A percentile compares a stretch with the other conserved stretches of the same genome.
Conservation (phyloP, 179 eudicot genomes). For the Heliamphora pulchella region DNA sequence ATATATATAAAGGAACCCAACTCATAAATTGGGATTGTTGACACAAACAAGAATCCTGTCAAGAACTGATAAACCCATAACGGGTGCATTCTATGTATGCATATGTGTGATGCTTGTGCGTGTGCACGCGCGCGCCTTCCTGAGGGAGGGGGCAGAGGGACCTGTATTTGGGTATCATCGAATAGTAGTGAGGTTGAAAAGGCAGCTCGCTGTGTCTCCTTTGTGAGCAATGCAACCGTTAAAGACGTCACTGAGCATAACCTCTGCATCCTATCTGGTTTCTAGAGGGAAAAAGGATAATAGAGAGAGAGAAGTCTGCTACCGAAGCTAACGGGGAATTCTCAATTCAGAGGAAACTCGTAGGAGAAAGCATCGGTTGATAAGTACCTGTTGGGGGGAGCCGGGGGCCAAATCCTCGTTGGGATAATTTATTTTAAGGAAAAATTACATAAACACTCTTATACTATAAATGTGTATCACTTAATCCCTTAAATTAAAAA, state of each 20-base stretch:
- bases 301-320: neutral
- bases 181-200: constrained; percentile 78
- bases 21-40: no score
- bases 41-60: neutral
- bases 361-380: no score
- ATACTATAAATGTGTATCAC: no score
- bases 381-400: no score
- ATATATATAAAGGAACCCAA: no score
- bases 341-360: no score
- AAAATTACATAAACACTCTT: no score
- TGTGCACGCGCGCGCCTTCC: neutral
- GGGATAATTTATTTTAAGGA: no score
- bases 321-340: neutral
- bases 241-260: constrained; percentile 35
- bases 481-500: no score
- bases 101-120: neutral
- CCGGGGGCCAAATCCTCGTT: no score
- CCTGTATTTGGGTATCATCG: constrained; percentile 92
- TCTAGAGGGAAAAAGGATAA: neutral
- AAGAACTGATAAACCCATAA: neutral
- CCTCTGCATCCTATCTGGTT: constrained; percentile 37
- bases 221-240: constrained; percentile 24
- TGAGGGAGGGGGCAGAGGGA: constrained; percentile 12
- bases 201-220: constrained; percentile 29
- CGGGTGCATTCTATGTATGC: neutral